Evolutionary conservation across 345 rosid genomes (phyloP).

Genomic region (Linum tenue): DNA sequence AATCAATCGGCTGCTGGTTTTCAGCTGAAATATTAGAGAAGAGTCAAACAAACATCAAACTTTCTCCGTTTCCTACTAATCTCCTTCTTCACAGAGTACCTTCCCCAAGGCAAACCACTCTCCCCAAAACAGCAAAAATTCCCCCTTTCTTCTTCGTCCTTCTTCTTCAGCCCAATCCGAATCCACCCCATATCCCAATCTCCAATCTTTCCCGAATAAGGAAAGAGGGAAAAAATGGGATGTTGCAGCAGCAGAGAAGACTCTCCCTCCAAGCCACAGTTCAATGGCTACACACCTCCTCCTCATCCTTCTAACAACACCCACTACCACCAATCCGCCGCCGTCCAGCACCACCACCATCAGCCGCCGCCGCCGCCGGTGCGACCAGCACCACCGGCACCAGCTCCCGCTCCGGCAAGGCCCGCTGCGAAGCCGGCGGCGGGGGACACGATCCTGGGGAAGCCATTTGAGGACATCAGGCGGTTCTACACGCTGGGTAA

Average conservation of each 20-base stretch:
- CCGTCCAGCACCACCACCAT: neutral
- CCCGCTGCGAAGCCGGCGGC: neutral
- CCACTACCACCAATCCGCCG: neutral
- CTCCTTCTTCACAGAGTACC: too few species aligned
- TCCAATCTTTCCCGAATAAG: neutral
- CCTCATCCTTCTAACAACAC: neutral
- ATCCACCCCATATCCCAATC: neutral
- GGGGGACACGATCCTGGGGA: neutral
- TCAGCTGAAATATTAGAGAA: too few species aligned
- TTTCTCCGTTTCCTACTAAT: too few species aligned
- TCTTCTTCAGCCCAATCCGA: too few species aligned
- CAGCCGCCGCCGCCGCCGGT: neutral
- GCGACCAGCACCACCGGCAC: neutral
- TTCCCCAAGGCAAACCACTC: too few species aligned
- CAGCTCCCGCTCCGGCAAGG: neutral
- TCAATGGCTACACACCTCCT: neutral
- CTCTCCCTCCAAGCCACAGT: neutral
- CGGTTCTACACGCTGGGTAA: neutral
- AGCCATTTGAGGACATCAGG: slow-evolving; percentile 2
- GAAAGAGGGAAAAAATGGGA: neutral
- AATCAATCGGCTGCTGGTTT: too few species aligned
- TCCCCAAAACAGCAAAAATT: too few species aligned
- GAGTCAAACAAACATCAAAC: too few species aligned
- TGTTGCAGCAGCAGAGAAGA: neutral
- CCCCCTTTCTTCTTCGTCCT: too few species aligned